Evolutionary conservation across 257 asterid genomes (phyloP), one percentile per base, ranked within the genome.

Genomic region (Petrea volubilis): DNA sequence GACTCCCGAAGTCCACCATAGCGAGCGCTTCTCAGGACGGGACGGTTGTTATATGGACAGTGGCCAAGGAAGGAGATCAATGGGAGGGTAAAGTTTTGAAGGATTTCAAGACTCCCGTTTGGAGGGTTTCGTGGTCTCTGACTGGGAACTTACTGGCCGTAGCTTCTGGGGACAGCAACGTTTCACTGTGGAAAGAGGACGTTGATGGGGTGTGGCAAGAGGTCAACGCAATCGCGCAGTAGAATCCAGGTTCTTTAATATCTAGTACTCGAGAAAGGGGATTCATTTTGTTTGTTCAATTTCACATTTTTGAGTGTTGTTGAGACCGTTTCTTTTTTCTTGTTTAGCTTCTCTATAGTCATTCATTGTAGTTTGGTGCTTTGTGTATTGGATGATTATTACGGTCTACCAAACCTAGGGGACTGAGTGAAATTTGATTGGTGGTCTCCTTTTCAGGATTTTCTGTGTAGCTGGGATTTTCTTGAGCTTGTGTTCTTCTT

Each of bases 91-190:
- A 81, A 68, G 95, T 89, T 43, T 73, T 94, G 85, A 94, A 85
- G 74, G 97, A 91, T 84, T 94, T 94, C 40, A 79, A 83, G 77
- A 59, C 70, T 15, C 94, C 98, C 3, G 98, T 90, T 65, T 93
- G 98, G 98, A 89, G 97, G 86, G 96, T 93, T n/a, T 94, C 98
- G 1, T 94, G 98, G 97, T 91, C 97, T 50, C 76, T 93, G 68
- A 93, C 97, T 2, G 96, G 97, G 68, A 91, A 93, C 67, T 74
- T 91, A 69, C 80, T 91, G 78, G 97, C 98, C 1, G 97, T 93
- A 40, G 96, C 98, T 0, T 83, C 96, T 25, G 97, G 98, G 61
- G 96, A 89, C 77, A 89, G 87, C 62, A 83, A 77, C 46, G 90
- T 91, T 28, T 78, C 95, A 0, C 77, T 94, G 64, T 94, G 96